A percentile compares a stretch with the other conserved stretches of the same genome.
phyloP scores from a whole-genome alignment of 2,329 filamentous ascomycete genomes.

The Monilinia aucupariae region DNA sequence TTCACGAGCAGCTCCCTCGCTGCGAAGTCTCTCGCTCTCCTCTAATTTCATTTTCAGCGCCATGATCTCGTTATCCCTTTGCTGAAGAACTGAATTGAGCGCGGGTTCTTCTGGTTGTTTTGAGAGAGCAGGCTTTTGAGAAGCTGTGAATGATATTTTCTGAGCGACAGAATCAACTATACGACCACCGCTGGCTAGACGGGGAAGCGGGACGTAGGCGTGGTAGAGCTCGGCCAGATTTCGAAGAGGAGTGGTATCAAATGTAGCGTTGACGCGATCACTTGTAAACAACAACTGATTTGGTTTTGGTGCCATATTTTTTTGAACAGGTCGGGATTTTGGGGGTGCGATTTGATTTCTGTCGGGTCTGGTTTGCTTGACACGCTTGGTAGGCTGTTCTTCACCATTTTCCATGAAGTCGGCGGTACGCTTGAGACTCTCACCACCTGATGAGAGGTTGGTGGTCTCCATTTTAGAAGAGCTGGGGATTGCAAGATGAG shows the following conservation, averaged over 20 bases:
- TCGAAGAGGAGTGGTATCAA: not conserved
- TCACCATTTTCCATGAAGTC: not conserved
- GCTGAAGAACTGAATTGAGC: not conserved
- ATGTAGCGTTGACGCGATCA: not conserved
- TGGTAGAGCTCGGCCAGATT: no score
- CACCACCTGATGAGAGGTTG: not conserved
- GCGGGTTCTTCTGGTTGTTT: not conserved
- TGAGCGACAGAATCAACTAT: not conserved
- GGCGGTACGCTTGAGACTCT: not conserved
- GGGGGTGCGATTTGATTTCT: no score
- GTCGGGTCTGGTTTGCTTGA: not conserved
- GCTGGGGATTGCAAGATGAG: not conserved
- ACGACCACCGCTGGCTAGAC: not conserved
- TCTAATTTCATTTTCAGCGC: not conserved
- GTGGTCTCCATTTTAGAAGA: not conserved
- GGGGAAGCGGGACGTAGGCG: not conserved
- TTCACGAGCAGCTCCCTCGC: not conserved
- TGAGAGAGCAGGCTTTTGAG: accelerated
- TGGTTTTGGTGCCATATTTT: not conserved
- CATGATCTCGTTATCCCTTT: not conserved
- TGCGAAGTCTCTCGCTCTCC: not conserved
- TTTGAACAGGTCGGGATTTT: not conserved
- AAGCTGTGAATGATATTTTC: not conserved
- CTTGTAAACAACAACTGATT: not conserved
- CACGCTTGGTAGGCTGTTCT: not conserved